phyloP scores from a whole-genome alignment of 2,329 filamentous ascomycete species.

The Sclerotinia glacialis region DNA sequence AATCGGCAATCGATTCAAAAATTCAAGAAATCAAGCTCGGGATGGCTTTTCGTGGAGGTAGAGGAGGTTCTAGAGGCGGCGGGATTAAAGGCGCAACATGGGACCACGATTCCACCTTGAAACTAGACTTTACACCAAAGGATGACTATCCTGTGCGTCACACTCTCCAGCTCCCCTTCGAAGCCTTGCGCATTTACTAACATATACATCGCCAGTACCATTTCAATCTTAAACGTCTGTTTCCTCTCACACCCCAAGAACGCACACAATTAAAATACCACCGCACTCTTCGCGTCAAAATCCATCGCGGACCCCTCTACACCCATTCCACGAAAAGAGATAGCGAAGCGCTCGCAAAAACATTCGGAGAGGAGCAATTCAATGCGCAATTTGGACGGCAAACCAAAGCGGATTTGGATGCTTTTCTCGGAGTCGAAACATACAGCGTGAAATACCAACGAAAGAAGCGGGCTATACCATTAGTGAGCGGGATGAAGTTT shows the following conservation, averaged over 20 bases:
- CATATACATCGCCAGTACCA: slow-evolving; percentile 31
- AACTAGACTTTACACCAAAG: slow-evolving; percentile 43
- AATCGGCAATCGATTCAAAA: neutral
- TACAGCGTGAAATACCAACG: slow-evolving; percentile 58
- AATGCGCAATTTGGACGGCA: slow-evolving; percentile 38
- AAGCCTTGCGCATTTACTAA: neutral
- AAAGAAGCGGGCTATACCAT: slow-evolving; percentile 53
- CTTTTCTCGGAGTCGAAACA: slow-evolving; percentile 60
- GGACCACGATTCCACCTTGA: slow-evolving; percentile 35
- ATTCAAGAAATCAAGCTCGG: neutral
- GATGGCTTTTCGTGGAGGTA: slow-evolving; percentile 35
- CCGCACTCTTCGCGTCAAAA: slow-evolving; percentile 50
- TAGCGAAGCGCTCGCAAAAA: slow-evolving; percentile 41
- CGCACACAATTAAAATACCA: slow-evolving; percentile 48
- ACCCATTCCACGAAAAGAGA: slow-evolving; percentile 37
- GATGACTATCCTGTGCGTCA: slow-evolving; percentile 47
- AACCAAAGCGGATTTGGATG: slow-evolving; percentile 50
- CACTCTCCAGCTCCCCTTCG: neutral
- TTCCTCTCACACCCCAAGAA: slow-evolving; percentile 46
- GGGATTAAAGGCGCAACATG: slow-evolving; percentile 38
- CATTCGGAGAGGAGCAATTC: slow-evolving; percentile 44
- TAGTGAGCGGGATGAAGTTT: slow-evolving; percentile 53
- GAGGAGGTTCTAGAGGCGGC: slow-evolving; percentile 30
- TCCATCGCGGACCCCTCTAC: slow-evolving; percentile 60
- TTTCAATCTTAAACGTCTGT: slow-evolving; percentile 40